Percentiles rank a stretch among this genome's conserved stretches.
Conservation (phyloP, 371 early-diverging fungal genomes). For the Paraphysoderma sedebokerense region DNA sequence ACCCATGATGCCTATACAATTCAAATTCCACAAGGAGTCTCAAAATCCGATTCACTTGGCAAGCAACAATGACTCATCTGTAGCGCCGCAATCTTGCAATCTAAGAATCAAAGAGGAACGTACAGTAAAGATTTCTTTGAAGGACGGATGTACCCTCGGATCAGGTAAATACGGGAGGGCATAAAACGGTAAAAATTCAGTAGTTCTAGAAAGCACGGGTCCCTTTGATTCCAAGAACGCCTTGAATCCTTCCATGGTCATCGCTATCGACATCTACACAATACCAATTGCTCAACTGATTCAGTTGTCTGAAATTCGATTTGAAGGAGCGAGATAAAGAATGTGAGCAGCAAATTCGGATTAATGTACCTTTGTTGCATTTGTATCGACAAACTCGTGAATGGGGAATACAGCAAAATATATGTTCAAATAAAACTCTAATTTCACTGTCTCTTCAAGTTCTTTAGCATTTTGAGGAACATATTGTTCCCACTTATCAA, state of each 20-base stretch:
- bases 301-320: too few species aligned
- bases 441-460: conserved; percentile 9
- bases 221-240: conserved; percentile 25
- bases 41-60: too few species aligned
- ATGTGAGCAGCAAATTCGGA: too few species aligned
- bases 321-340: too few species aligned
- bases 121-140: conserved; percentile 15
- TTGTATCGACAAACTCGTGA: conserved; percentile 8
- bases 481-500: conserved; percentile 18
- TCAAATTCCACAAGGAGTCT: too few species aligned
- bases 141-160: conserved; percentile 24
- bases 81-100: too few species aligned
- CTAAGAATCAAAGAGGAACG: not conserved
- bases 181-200: conserved; percentile 27
- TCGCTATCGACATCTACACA: not conserved
- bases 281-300: conserved; percentile 2
- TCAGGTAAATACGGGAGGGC: conserved; percentile 34
- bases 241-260: conserved; percentile 22
- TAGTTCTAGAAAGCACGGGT: conserved; percentile 14
- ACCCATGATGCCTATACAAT: too few species aligned
- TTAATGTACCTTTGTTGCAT: conserved; percentile 3
- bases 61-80: too few species aligned
- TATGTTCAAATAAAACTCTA: conserved; percentile 24
- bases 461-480: conserved; percentile 7
- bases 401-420: conserved; percentile 30